Base-by-base conservation (phyloP, 73 alveolate species). In the Paramecium pentaurelia region DNA sequence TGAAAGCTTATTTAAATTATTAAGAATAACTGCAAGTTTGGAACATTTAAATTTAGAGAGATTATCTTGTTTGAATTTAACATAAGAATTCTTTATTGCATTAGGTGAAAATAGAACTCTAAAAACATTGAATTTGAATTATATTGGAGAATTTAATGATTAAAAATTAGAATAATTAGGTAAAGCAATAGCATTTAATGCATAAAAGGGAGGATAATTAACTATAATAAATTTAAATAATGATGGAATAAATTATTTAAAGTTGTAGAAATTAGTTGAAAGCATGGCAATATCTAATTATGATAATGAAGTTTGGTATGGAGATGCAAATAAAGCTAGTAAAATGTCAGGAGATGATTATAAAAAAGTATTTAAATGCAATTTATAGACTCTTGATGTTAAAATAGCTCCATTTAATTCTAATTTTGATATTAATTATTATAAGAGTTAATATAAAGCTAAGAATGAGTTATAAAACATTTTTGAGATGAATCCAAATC, bases 71-170 rank as follows among this genome's bases (percentile, higher is more conserved):
- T 64, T 64, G 11, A 86, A 60, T 34, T 92, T 98, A 86, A 93
- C 87, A 16, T 92, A 93, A 30, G 99, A 98, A 75, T 98, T 98
- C 96, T 97, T 94, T 95, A 58, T 71, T 73, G 96, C 99, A 30
- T 92, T 98, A 18, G 99, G 99, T 20, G 99, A 98, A 93, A 97
- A 94, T 86, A 97, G 97, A 95, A 97, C 97, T 49, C 86, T 98
- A 47, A 70, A 86, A 71, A 86, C 95, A 92, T 80, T 98, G 40
- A 96, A 97, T 73, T 47, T 98, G 45, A 95, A 96, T 77, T 36
- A 70, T 1, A 92, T 92, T 77, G 94, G 96, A 12, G 51, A 68
- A 8, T 68, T 92, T 16, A 42, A 93, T 6, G 60, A 92, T 86
- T 20, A 25, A 12, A 38, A 30, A 22, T 60, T 93, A 28, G 32